Evolutionary conservation across 805 yeast species (phyloP), one percentile per base, ranked within the genome.

Genomic region (Wickerhamomyces mucosus): DNA sequence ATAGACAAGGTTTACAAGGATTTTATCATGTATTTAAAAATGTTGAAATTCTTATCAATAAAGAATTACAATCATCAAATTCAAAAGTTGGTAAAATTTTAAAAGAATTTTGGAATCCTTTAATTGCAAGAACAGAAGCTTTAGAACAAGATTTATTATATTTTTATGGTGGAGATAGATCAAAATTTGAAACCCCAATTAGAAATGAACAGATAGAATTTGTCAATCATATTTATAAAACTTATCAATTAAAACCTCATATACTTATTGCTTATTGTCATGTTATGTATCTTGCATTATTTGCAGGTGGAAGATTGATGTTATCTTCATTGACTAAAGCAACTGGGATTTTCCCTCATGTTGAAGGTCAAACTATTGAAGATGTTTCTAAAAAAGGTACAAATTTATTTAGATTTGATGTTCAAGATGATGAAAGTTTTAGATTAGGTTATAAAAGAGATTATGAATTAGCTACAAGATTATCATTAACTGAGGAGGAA

Each of bases 221-320:
- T 45, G 67, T 65, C 19, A 53, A 75, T 23, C 85, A 78, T 50
- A 79, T 83, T 34, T 56, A 61, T 23, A 51, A 57, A 29, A 65
- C 64, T 7, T 68, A 79, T 21, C 49, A 48, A 26, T 75, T 68
- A 27, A 76, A 78, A 47, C 94, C 95, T 7, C 72, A 79, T 43
- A 55, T 81, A 15, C 55, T 83, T 22, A 61, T 83, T 28, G 92
- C 94, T 5, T 83, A 83, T 54, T 72, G 84, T 61, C 95, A 83
- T 51, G 92, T 81, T 29, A 67, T 83, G 73, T 83, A 83, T 56
- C 59, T 83, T 48, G 94, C 92, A 0, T 65, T 83, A 31, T 83
- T 83, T 59, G 94, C 94, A 2, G 95, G 95, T 31, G 94, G 94
- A 13, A 65, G 76, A 40, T 63, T 83, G 21, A 67, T 84, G 72